phyloP scores from a whole-genome alignment of 2,329 filamentous ascomycete species.

The Tolypocladium amazonense region DNA sequence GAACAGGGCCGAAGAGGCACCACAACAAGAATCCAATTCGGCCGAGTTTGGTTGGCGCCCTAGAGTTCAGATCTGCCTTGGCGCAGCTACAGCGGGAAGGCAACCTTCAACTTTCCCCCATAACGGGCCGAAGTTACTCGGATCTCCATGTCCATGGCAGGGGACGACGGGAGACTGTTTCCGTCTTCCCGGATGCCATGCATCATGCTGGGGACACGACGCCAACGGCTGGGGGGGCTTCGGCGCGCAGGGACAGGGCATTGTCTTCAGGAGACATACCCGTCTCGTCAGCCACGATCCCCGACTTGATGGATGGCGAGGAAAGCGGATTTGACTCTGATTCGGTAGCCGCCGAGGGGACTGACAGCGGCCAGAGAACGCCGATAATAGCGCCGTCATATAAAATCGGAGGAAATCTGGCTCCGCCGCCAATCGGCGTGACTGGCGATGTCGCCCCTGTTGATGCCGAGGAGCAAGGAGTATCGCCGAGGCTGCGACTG shows the following conservation, averaged over 20 bases:
- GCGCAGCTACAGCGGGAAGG: conserved; percentile 77
- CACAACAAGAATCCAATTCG: conserved; percentile 64
- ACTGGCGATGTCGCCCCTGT: neutral
- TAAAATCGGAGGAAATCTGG: conserved; percentile 28
- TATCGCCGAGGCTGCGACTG: conserved; percentile 24
- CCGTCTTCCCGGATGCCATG: conserved; percentile 9
- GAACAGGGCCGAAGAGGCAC: conserved; percentile 58
- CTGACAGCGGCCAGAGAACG: conserved; percentile 12
- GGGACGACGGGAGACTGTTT: conserved; percentile 16
- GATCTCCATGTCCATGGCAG: conserved; percentile 16
- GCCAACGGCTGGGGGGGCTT: conserved; percentile 1
- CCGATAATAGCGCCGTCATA: conserved; percentile 20
- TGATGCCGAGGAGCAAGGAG: neutral
- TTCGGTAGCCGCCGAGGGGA: conserved; percentile 4
- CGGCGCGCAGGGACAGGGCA: conserved; percentile 23
- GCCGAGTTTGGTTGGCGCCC: conserved; percentile 81
- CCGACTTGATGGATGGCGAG: conserved; percentile 8
- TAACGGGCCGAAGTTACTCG: conserved; percentile 51
- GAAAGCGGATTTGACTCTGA: too few relatives aligned
- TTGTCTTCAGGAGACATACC: conserved; percentile 34
- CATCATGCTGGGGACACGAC: conserved; percentile 5
- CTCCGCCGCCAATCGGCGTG: conserved; percentile 25
- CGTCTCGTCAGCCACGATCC: conserved; percentile 4
- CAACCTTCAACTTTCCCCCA: conserved; percentile 60
- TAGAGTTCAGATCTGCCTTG: conserved; percentile 87